Percentiles rank a stretch among this genome's conserved stretches.
phyloP scores from a whole-genome alignment of 2,329 filamentous ascomycete species.

The Cercospora brassicicola region DNA sequence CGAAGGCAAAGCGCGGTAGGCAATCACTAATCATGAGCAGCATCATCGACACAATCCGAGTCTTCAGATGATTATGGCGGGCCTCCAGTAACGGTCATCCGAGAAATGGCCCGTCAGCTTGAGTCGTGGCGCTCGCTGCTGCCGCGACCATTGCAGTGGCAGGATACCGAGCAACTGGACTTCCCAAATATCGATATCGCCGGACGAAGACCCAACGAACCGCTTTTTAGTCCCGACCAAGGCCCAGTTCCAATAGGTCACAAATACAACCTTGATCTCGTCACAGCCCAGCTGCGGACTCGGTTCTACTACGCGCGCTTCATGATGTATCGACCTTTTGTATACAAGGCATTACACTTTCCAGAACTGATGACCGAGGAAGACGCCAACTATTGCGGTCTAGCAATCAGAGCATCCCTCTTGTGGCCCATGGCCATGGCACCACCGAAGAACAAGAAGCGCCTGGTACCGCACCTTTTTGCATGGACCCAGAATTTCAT shows the following conservation, averaged over 20 bases:
- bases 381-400: slow-evolving; percentile 57
- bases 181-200: slow-evolving; percentile 41
- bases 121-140: slow-evolving; percentile 60
- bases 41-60: slow-evolving; percentile 33
- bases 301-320: slow-evolving; percentile 61
- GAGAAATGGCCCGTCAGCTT: slow-evolving; percentile 56
- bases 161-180: slow-evolving; percentile 52
- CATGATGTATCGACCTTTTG: slow-evolving; percentile 58
- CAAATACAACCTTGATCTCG: slow-evolving; percentile 56
- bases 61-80: slow-evolving; percentile 40
- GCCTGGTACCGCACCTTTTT: slow-evolving; percentile 60
- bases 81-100: slow-evolving; percentile 48
- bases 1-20: not conserved
- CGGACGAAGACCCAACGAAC: slow-evolving; percentile 32
- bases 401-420: slow-evolving; percentile 59
- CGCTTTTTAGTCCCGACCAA: slow-evolving; percentile 53
- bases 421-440: slow-evolving; percentile 62
- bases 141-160: slow-evolving; percentile 58
- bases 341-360: slow-evolving; percentile 62
- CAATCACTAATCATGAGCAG: slow-evolving; percentile 19
- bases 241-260: slow-evolving; percentile 49
- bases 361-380: slow-evolving; percentile 56
- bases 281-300: slow-evolving; percentile 58
- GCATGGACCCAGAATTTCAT: slow-evolving; percentile 65
- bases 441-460: slow-evolving; percentile 58